Evolutionary conservation across 78 protist genomes (phyloP).

Genomic region (Chrysochromulina tobinii): DNA sequence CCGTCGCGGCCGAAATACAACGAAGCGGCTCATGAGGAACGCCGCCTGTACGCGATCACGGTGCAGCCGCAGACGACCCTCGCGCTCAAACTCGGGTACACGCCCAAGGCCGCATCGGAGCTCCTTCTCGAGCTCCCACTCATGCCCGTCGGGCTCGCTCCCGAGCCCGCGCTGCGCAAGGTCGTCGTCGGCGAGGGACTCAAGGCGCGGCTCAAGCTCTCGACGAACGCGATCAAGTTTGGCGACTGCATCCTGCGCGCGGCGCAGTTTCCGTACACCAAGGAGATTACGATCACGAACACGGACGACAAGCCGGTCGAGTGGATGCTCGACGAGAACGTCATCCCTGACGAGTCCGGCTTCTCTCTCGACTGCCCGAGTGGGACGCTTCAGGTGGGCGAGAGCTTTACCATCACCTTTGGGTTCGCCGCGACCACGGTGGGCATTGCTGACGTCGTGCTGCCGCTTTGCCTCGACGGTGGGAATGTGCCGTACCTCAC

Average conservation of each 20-base stretch:
- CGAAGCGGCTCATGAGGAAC: neutral
- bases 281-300: slow-evolving; percentile 42
- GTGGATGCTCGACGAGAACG: slow-evolving; percentile 9
- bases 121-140: slow-evolving; percentile 36
- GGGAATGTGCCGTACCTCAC: neutral
- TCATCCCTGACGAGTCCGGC: neutral
- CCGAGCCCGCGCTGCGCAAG: neutral
- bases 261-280: neutral
- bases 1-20: no score
- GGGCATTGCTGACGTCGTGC: neutral
- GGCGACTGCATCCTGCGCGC: slow-evolving; percentile 37
- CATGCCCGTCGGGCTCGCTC: neutral
- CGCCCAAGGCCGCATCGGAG: neutral
- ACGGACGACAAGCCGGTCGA: neutral
- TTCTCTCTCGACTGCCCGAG: neutral
- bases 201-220: slow-evolving; percentile 39
- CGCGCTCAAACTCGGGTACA: neutral
- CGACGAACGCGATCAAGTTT: slow-evolving; percentile 36
- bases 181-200: slow-evolving; percentile 34
- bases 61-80: neutral
- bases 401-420: slow-evolving; percentile 3
- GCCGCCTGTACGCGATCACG: neutral
- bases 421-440: slow-evolving; percentile 43
- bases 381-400: slow-evolving; percentile 53
- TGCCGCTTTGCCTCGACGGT: slow-evolving; percentile 30